Percentiles rank a stretch among this genome's conserved stretches.
These are phyloP conservation scores for Gaeumannomyces sp. DNA, from an alignment of 2,329 filamentous ascomycete genomes.

Conservation along the genomic window DNA sequence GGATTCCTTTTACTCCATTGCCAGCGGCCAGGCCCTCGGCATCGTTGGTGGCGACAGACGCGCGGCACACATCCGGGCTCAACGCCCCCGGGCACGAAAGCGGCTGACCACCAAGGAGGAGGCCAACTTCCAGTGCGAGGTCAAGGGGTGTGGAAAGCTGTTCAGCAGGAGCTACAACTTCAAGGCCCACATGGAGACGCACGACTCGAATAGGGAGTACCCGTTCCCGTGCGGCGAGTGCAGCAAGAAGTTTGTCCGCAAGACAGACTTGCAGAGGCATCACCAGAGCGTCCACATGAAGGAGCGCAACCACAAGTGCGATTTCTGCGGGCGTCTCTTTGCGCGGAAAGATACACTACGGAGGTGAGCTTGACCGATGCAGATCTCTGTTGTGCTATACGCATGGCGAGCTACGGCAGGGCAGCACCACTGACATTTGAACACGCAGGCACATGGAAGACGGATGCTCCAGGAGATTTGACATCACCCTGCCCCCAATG, in stretches of 20 bases:
- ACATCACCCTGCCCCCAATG: constrained; percentile 33
- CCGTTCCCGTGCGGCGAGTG: constrained; percentile 67
- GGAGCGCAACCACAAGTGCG: constrained; percentile 62
- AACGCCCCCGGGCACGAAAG: constrained; percentile 33
- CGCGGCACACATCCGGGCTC: neutral
- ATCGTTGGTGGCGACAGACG: neutral
- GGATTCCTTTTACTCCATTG: constrained; percentile 19
- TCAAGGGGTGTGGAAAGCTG: constrained; percentile 65
- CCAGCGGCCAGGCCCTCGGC: constrained; percentile 5
- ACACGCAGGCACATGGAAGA: constrained; percentile 65
- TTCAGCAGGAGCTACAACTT: constrained; percentile 84
- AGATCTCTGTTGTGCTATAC: neutral
- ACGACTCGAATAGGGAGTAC: constrained; percentile 67
- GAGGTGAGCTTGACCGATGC: constrained; percentile 46
- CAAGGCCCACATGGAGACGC: constrained; percentile 79
- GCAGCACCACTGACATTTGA: neutral
- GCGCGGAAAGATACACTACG: constrained; percentile 76
- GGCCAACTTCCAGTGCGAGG: constrained; percentile 63
- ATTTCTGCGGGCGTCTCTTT: constrained; percentile 65
- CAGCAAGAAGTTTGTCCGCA: constrained; percentile 71
- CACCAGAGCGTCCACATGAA: constrained; percentile 67
- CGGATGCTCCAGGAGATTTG: constrained; percentile 64
- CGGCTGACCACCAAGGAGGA: constrained; percentile 60
- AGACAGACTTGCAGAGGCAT: constrained; percentile 66
- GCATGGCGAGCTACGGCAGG: neutral